These are phyloP conservation scores for Penicillium subrubescens DNA, from an alignment of 495 filamentous ascomycete species.

Conservation along the genomic window DNA sequence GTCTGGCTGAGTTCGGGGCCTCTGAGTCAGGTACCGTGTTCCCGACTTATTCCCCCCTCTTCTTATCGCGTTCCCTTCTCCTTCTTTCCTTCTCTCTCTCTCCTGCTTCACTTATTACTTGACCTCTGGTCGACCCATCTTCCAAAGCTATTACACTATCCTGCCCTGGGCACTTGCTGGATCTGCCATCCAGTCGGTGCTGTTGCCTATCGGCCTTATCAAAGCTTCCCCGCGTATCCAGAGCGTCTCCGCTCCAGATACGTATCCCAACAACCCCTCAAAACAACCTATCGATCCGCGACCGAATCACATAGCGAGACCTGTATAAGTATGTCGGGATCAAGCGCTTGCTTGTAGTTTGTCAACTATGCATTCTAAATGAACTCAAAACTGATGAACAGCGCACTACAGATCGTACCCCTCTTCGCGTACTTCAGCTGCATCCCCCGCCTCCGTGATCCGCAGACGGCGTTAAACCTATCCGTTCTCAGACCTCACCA, in stretches of 20 bases:
- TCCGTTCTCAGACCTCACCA: slow-evolving; percentile 44
- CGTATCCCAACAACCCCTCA: slow-evolving; percentile 6
- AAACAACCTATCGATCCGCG: neutral
- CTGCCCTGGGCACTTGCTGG: slow-evolving; percentile 1
- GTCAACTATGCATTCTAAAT: neutral
- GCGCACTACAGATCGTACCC: slow-evolving; percentile 5
- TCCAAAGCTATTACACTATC: neutral
- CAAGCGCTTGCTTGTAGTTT: neutral
- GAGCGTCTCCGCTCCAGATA: slow-evolving; percentile 32
- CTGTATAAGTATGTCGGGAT: neutral
- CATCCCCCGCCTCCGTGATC: slow-evolving; percentile 6
- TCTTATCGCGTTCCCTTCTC: slow-evolving; percentile 14
- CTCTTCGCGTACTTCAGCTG: slow-evolving; percentile 15
- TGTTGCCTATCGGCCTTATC: slow-evolving; percentile 29
- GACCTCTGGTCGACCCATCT: slow-evolving; percentile 1
- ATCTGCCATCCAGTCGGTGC: slow-evolving; percentile 15
- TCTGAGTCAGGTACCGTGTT: slow-evolving; percentile 30
- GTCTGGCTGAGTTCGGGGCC: neutral
- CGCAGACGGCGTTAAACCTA: slow-evolving; percentile 9
- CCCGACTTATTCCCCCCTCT: slow-evolving; percentile 6
- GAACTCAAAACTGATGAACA: slow-evolving; percentile 3
- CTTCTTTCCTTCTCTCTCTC: slow-evolving; percentile 3
- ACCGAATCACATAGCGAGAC: neutral
- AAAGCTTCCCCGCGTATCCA: slow-evolving; percentile 35
- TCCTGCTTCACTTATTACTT: neutral